Base-by-base conservation (phyloP, 441 rosid species). In the Hura crepitans region DNA sequence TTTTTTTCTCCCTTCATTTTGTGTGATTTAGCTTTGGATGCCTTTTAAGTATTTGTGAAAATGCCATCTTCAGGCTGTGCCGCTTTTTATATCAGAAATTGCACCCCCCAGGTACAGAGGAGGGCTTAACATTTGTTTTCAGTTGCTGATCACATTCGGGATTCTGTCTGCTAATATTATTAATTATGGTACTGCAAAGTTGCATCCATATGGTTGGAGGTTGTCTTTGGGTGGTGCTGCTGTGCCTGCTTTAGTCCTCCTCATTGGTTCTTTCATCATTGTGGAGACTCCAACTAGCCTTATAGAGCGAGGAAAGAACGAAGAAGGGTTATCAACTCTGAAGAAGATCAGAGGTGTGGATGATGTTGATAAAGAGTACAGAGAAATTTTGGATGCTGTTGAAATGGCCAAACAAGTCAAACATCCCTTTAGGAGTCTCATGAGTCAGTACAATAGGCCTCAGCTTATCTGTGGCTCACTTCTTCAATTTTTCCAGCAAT, bases 41-140 rank as follows among this genome's bases (percentile, higher is more conserved):
- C 27, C 47, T 45, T 30, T 4, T 14, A 9, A 53, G n/a, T n/a
- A 2, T 62, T 54, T 53, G 63, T 56, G 47, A 58, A 65, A 64
- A 51, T 39, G 28, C 39, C 57, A 27, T 31, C 13, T 72, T 66
- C 89, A 91, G 93, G 85, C 93, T 4, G 91, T 91, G 3, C 97
- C 97, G 12, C 72, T 91, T 58, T 89, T 89, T 70, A 83, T 91
- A 73, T 87, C 97, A 13, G 97, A 91, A 79, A 82, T 91, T n/a
- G 85, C 97, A 18, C 97, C 93, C 0, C 39, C 90, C 33, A 79
- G 61, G 63, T 69, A 25, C 50, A 81, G 97, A 68, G 97, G 97
- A 77, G 85, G 80, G 31, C 81, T 91, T 13, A 91, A 85, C 80
- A 71, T 87, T 6, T 71, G 75, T 77, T 91, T 91, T 46, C 97